Conservation (phyloP, 2,329 filamentous ascomycete genomes). For the Curvularia sp. region DNA sequence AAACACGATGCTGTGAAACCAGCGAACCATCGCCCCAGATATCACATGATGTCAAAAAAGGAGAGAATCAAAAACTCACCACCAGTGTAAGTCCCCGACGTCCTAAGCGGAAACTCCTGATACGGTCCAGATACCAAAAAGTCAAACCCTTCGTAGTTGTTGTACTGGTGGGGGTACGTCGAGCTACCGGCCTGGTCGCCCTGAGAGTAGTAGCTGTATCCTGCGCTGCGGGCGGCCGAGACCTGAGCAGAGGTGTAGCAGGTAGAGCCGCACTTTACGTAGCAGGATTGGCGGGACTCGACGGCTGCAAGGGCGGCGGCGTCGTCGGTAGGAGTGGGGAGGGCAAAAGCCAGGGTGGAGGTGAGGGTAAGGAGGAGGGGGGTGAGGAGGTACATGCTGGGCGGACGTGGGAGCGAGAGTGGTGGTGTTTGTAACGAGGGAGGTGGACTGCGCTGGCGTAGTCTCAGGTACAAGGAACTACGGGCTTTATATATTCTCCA, state of each 20-base stretch:
- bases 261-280: constrained; percentile 61
- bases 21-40: no score
- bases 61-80: constrained; percentile 50
- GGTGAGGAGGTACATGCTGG: neutral
- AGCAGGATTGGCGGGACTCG: constrained; percentile 52
- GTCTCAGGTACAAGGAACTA: neutral
- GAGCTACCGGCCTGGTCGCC: constrained; percentile 50
- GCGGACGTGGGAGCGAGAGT: neutral
- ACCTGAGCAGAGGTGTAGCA: constrained; percentile 62
- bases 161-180: constrained; percentile 65
- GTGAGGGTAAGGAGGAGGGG: constrained; percentile 19
- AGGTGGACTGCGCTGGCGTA: neutral
- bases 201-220: constrained; percentile 59
- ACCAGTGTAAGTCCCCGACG: constrained; percentile 61
- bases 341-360: constrained; percentile 24
- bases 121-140: constrained; percentile 66
- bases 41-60: no score
- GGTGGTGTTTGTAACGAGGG: constrained; percentile 7
- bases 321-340: constrained; percentile 27
- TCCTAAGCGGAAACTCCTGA: constrained; percentile 68
- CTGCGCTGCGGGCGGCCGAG: constrained; percentile 58
- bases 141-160: constrained; percentile 68
- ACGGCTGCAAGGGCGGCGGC: constrained; percentile 32
- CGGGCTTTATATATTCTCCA: neutral
- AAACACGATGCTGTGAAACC: no score